Evolutionary conservation across 202 grass and related monocot genomes (phyloP).

Genomic region (Bolboschoenoplectus hybrid): DNA sequence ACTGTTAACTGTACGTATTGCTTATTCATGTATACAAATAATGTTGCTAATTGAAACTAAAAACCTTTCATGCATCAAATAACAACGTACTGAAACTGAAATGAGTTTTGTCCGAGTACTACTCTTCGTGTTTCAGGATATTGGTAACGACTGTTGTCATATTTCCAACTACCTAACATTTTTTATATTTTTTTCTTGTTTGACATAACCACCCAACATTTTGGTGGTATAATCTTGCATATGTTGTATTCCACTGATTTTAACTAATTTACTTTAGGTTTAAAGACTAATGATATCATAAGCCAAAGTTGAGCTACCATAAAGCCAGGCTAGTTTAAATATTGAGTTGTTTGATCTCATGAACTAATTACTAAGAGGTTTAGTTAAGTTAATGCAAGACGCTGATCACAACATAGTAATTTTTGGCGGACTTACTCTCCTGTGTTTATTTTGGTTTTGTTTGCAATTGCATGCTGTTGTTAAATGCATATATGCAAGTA

Average conservation of each 20-base stretch:
- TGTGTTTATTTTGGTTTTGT: not conserved
- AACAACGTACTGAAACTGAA: not conserved
- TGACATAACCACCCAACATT: not conserved
- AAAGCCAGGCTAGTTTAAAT: not conserved
- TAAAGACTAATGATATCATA: too few species aligned
- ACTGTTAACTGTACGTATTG: conserved; percentile 64
- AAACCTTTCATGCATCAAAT: not conserved
- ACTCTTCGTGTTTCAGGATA: not conserved
- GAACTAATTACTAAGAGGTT: not conserved
- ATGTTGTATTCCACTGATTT: not conserved
- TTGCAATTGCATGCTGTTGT: not conserved
- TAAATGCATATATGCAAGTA: not conserved
- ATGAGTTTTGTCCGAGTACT: not conserved
- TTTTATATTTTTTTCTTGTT: not conserved
- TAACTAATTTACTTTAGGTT: too few species aligned
- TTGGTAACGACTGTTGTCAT: not conserved
- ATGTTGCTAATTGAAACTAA: not conserved
- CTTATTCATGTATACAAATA: not conserved
- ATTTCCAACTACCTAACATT: not conserved
- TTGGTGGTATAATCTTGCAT: not conserved
- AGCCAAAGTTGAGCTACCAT: not conserved
- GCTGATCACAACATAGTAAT: not conserved
- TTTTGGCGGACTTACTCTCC: not conserved
- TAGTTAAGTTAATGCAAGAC: not conserved
- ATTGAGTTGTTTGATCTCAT: not conserved